These are phyloP conservation scores for Ettlia oleoabundans DNA, from an alignment of 139 green algal species.

Conservation along the genomic window DNA sequence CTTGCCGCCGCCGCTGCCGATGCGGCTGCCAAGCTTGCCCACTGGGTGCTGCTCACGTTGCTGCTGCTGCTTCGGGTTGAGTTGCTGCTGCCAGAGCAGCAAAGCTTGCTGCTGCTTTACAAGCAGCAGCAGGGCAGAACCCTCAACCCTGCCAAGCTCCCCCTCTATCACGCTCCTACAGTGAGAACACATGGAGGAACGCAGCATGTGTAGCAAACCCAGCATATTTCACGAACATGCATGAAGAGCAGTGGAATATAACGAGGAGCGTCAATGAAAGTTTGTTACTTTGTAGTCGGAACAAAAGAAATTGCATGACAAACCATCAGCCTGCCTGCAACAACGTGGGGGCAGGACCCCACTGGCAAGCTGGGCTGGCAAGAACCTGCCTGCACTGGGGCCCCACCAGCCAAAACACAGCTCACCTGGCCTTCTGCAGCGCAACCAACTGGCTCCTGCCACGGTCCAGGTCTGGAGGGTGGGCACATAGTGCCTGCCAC, in stretches of 20 bases:
- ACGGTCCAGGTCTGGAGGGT: slow-evolving; percentile 5
- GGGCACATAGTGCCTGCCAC: slow-evolving; percentile 12
- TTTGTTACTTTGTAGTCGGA: too few relatives aligned
- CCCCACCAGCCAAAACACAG: too few relatives aligned
- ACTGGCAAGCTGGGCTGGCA: too few relatives aligned
- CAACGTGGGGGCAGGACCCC: too few relatives aligned
- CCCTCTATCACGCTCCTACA: slow-evolving; percentile 3
- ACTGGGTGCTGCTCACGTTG: background rate
- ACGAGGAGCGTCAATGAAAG: background rate
- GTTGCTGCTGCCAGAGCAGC: slow-evolving; percentile 22
- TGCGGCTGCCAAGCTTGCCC: background rate
- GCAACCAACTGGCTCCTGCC: slow-evolving; percentile 5
- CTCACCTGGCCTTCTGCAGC: slow-evolving; percentile 18
- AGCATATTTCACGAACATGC: too few relatives aligned
- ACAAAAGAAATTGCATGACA: too few relatives aligned
- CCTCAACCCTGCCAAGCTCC: slow-evolving; percentile 10
- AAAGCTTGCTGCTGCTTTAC: slow-evolving; percentile 1
- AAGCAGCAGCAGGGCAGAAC: slow-evolving; percentile 2
- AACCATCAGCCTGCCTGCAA: too few relatives aligned
- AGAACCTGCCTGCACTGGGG: too few relatives aligned
- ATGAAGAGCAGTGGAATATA: too few relatives aligned
- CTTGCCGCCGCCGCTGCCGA: background rate
- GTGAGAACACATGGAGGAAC: too few relatives aligned
- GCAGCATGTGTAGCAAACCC: too few relatives aligned
- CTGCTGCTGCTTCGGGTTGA: background rate